Conservation (phyloP, 176 grass and related monocot species). For the Saccharum officinarum region DNA sequence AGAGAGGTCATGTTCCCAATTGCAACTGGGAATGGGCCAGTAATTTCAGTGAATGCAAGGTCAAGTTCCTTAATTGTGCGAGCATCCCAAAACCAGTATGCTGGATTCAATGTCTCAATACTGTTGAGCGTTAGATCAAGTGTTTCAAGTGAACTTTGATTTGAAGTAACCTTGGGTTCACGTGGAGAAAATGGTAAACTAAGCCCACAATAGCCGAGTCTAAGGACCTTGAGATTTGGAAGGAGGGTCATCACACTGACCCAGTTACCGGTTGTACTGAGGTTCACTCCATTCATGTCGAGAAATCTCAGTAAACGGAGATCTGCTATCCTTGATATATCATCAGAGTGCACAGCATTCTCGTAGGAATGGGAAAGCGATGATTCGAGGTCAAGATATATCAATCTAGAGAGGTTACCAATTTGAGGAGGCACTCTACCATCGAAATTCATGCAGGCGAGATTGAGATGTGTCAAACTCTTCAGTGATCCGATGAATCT, state of each 20-base stretch:
- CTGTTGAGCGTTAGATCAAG: slow-evolving; percentile 13
- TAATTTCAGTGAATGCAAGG: neutral
- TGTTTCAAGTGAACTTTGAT: neutral
- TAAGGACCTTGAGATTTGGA: slow-evolving; percentile 7
- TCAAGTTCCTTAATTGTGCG: neutral
- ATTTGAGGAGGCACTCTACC: slow-evolving; percentile 38
- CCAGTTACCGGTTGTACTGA: slow-evolving; percentile 20
- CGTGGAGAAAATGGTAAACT: neutral
- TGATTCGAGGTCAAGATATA: neutral
- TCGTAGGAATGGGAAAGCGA: neutral
- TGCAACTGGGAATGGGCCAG: neutral
- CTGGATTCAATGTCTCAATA: neutral
- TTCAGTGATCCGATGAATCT: slow-evolving; percentile 29
- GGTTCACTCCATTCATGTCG: neutral
- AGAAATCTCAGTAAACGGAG: slow-evolving; percentile 25
- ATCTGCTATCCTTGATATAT: slow-evolving; percentile 28
- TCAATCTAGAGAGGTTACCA: slow-evolving; percentile 33
- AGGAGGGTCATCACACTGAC: slow-evolving; percentile 18
- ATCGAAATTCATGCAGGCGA: neutral
- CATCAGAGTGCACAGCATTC: neutral
- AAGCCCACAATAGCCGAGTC: neutral
- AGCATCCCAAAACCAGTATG: slow-evolving; percentile 33
- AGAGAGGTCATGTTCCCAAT: slow-evolving; percentile 31
- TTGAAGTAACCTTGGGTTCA: neutral
- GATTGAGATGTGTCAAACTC: slow-evolving; percentile 37